phyloP scores from a whole-genome alignment of 305 asterid genomes.

The Fraxinus platypoda region DNA sequence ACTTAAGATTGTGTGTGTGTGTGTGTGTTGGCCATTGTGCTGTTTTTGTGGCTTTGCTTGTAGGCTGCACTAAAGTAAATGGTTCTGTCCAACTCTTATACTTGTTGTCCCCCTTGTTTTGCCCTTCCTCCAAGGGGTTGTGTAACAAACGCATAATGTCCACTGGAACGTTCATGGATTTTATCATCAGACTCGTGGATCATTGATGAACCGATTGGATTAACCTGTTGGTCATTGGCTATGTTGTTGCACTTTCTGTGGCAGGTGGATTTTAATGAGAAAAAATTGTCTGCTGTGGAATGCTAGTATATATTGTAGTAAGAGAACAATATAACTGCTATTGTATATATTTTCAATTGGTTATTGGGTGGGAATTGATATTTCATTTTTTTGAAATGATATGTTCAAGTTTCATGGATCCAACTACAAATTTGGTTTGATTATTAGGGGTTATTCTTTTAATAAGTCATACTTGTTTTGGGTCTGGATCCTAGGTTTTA shows the following conservation, averaged over 20 bases:
- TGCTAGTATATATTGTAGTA: background rate
- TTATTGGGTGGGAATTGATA: background rate
- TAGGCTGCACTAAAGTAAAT: background rate
- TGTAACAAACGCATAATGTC: no score
- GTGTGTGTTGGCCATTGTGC: background rate
- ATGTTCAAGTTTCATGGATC: background rate
- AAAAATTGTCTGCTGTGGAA: background rate
- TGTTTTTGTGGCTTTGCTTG: background rate
- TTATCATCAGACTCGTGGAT: no score
- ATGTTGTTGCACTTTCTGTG: background rate
- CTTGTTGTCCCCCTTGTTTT: no score
- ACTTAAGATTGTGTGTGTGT: background rate
- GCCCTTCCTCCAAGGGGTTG: no score
- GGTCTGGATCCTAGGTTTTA: background rate
- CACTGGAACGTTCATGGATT: no score
- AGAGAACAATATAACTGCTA: background rate
- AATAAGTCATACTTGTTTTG: background rate
- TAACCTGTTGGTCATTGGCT: background rate
- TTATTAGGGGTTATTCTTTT: background rate
- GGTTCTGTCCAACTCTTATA: background rate
- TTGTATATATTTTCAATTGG: background rate
- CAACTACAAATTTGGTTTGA: background rate
- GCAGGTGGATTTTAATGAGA: background rate
- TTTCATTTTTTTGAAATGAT: background rate
- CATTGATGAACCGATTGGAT: no score